Conservation (phyloP, 305 asterid genomes). For the Euphrasia arctica region DNA sequence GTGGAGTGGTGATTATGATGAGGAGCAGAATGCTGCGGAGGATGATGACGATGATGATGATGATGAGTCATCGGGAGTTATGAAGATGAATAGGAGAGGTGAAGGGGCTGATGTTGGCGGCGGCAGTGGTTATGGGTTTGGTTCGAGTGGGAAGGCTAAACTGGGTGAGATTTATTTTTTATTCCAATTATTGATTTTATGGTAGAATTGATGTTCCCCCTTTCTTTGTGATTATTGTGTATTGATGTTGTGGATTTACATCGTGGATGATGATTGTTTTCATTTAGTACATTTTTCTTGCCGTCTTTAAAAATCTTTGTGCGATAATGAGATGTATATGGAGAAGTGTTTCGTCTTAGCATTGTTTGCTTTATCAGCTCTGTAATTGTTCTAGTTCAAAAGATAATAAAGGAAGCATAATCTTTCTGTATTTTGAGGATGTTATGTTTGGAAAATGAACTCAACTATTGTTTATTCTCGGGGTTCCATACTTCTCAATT, state of each 20-base stretch:
- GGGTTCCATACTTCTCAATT: background rate
- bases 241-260: background rate
- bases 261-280: constrained; percentile 1
- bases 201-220: constrained; percentile 6
- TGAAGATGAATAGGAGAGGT: constrained; percentile 35
- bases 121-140: constrained; percentile 7
- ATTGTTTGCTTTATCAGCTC: constrained; percentile 1
- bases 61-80: constrained; percentile 35
- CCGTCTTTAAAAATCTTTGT: background rate
- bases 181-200: background rate
- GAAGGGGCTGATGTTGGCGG: constrained; percentile 42
- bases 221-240: constrained; percentile 5
- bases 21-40: constrained; percentile 56
- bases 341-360: no score
- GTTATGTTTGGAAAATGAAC: background rate
- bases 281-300: background rate
- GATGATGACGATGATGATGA: constrained; percentile 32
- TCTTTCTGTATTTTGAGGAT: background rate
- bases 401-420: background rate
- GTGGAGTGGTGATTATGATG: constrained; percentile 53
- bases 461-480: background rate
- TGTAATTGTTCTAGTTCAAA: background rate
- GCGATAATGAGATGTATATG: background rate
- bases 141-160: no score
- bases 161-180: constrained; percentile 23